A percentile compares a stretch with the other conserved stretches of the same genome.
These are phyloP conservation scores for Aegle marmelos DNA, from an alignment of 345 rosid genomes.

Conservation along the genomic window DNA sequence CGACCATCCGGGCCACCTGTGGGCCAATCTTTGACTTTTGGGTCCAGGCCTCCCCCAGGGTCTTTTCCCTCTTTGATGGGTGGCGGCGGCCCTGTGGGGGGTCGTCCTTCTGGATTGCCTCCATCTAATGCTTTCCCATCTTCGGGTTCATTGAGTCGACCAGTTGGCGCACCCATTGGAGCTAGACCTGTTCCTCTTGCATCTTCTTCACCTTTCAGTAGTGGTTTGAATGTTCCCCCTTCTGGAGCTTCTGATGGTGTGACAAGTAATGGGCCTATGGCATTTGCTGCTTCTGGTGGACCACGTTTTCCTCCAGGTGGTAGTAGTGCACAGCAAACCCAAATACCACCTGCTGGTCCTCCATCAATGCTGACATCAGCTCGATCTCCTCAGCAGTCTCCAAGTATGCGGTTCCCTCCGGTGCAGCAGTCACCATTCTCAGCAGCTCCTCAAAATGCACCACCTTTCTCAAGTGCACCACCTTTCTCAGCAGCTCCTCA, in stretches of 20 bases:
- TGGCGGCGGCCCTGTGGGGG: slow-evolving; percentile 27
- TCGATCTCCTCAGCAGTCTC: slow-evolving; percentile 44
- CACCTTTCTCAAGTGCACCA: slow-evolving; percentile 43
- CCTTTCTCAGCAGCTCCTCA: slow-evolving; percentile 50
- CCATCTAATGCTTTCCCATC: slow-evolving; percentile 30
- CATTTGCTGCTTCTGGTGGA: slow-evolving; percentile 30
- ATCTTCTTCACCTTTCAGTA: slow-evolving; percentile 33
- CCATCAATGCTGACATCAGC: slow-evolving; percentile 40
- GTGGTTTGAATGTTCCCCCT: slow-evolving; percentile 34
- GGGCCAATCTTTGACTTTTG: slow-evolving; percentile 52
- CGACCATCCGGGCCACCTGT: slow-evolving; percentile 63
- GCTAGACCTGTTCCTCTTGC: slow-evolving; percentile 47
- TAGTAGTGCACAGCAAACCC: slow-evolving; percentile 34
- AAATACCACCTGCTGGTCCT: slow-evolving; percentile 41
- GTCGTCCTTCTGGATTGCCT: slow-evolving; percentile 21
- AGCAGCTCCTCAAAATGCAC: slow-evolving; percentile 43
- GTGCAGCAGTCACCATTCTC: slow-evolving; percentile 40
- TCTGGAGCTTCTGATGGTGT: slow-evolving; percentile 16
- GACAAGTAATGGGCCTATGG: slow-evolving; percentile 41
- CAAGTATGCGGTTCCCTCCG: slow-evolving; percentile 46
- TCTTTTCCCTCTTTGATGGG: slow-evolving; percentile 40
- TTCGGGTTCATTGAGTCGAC: slow-evolving; percentile 34
- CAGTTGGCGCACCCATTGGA: slow-evolving; percentile 37
- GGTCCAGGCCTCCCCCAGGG: slow-evolving; percentile 56
- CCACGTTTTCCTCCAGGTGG: slow-evolving; percentile 39